Base-by-base conservation (phyloP, 768 basidiomycete genomes). In the Basidioascus undulatus region DNA sequence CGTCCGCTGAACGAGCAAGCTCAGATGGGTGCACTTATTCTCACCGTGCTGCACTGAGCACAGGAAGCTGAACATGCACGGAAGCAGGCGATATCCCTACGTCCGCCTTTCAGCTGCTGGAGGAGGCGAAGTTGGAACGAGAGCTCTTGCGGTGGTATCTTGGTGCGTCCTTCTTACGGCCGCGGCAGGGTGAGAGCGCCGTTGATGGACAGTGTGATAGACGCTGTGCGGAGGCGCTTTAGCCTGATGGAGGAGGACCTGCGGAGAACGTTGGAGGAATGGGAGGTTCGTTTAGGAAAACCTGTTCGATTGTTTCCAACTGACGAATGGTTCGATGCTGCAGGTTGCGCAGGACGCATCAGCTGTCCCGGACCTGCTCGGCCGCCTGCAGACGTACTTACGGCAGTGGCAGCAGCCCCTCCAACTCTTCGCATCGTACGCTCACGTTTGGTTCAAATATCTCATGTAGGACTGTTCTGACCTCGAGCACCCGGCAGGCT, bases 111-210 rank as follows among this genome's bases (percentile, higher is more conserved):
- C 3, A 10, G 3, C 13, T 20, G 9, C 25, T 47, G 9, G 21
- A 43, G 12, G 0, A 20, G 10, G 28, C 25, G 0, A 28, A 28
- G 12, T 21, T 44, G 47, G 13, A 41, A 25, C 35, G 43, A 27
- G 36, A 43, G 10, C 37, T 44, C 28, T 27, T 47, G 13, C 16
- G 31, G n/a, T 26, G 34, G 19, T 48, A 48, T 37, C 34, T 44
- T 12, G 40, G 44, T 48, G 0, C n/a, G 42, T 10, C 10, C 30
- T 27, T 3, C 30, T 1, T 11, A 7, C 16, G 6, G 1, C 21
- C 13, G 16, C 1, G 10, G 5, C 10, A 7, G 3, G 3, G 27
- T 10, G 6, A 30, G n/a, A 21, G 21, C n/a, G 26, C 27, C 15
- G 1, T 10, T 0, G 16, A 3, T 15, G 11, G 20, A 26, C 4